Conservation (phyloP, 2,329 filamentous ascomycete genomes). For the Curvularia verruculosa region DNA sequence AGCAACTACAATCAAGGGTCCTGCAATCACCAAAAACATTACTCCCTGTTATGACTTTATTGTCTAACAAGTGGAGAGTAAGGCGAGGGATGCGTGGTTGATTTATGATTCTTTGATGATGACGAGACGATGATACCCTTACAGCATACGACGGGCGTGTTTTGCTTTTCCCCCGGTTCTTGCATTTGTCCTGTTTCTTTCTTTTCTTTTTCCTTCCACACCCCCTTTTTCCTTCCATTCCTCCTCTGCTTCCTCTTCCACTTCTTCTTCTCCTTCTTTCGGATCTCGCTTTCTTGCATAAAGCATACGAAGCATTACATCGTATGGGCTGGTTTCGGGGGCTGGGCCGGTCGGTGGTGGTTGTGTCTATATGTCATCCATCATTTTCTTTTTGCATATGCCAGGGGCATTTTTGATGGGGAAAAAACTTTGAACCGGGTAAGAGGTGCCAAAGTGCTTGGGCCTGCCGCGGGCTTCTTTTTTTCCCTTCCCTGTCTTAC, state of each 20-base stretch:
- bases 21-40: conserved; percentile 13
- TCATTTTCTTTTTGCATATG: conserved; percentile 38
- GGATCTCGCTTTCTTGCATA: conserved; percentile 35
- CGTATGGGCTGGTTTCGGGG: conserved; percentile 16
- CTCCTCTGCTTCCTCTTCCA: conserved; percentile 20
- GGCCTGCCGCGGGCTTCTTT: conserved; percentile 22
- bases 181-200: conserved; percentile 20
- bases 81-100: conserved; percentile 12
- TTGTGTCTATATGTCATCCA: conserved; percentile 9
- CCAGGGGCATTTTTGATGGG: too few species aligned
- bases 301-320: conserved; percentile 35
- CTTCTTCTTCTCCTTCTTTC: conserved; percentile 16
- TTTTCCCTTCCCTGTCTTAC: conserved; percentile 22
- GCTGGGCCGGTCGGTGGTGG: too few species aligned
- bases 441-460: conserved; percentile 51
- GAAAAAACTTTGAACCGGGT: too few species aligned
- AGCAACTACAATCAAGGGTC: not conserved
- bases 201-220: conserved; percentile 1
- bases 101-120: conserved; percentile 24
- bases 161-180: conserved; percentile 21
- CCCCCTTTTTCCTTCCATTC: conserved; percentile 8
- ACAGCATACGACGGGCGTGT: conserved; percentile 31
- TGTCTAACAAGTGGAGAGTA: not conserved
- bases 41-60: conserved; percentile 11
- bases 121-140: conserved; percentile 30